Evolutionary conservation across 805 yeast species (phyloP).

Genomic region (Helenozyma rhizophorensis): DNA sequence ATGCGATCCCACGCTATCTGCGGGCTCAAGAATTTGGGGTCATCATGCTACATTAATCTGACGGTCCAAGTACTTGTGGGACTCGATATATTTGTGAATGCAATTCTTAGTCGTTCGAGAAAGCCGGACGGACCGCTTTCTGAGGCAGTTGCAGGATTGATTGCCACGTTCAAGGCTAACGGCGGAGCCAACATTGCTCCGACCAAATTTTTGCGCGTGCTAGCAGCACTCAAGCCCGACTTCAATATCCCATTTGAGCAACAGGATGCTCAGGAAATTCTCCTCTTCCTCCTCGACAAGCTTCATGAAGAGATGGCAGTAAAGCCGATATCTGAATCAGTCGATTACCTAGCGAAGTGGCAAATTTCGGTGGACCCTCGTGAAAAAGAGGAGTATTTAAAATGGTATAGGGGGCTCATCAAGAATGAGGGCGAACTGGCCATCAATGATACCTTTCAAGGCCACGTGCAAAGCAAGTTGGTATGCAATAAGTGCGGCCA

Average conservation of each 20-base stretch:
- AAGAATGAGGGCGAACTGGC: conserved; percentile 63
- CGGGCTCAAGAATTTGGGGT: conserved; percentile 64
- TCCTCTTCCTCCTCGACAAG: conserved; percentile 61
- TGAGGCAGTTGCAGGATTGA: conserved; percentile 49
- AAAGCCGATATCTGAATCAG: conserved; percentile 18
- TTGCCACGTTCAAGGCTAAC: conserved; percentile 53
- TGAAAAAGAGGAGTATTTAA: conserved; percentile 48
- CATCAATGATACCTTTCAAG: conserved; percentile 62
- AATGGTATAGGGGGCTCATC: conserved; percentile 55
- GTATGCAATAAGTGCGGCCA: conserved; percentile 63
- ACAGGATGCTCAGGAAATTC: conserved; percentile 77
- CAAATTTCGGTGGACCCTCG: conserved; percentile 25
- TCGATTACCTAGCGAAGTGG: conserved; percentile 26
- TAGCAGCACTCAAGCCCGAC: conserved; percentile 57
- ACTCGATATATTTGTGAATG: conserved; percentile 41
- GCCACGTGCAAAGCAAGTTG: conserved; percentile 64
- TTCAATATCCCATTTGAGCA: conserved; percentile 68
- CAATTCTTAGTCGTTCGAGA: conserved; percentile 38
- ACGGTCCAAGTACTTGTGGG: conserved; percentile 69
- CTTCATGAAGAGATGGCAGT: conserved; percentile 59
- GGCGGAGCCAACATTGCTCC: conserved; percentile 66
- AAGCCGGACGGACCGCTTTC: conserved; percentile 24
- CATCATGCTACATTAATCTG: conserved; percentile 73
- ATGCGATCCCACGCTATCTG: conserved; percentile 39
- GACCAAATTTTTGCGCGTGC: conserved; percentile 51